Evolutionary conservation across 2,329 filamentous ascomycete genomes (phyloP).

Genomic region (Epichloe glyceriae): DNA sequence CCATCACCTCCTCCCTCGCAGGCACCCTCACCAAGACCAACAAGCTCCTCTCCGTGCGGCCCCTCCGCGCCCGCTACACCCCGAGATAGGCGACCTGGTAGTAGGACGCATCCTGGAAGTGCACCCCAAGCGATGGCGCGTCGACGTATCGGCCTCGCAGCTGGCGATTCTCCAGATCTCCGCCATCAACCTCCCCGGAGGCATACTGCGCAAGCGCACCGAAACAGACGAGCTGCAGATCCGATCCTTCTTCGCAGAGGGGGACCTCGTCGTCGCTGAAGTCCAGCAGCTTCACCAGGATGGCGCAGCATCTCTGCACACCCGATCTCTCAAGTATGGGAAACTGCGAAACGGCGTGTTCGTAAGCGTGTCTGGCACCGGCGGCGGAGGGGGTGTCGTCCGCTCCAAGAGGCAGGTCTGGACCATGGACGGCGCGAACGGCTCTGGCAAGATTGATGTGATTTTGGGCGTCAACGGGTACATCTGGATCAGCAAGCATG

Average conservation of each 20-base stretch:
- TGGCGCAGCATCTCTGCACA: slow-evolving; percentile 78
- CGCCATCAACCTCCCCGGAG: slow-evolving; percentile 88
- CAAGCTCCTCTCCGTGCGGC: slow-evolving; percentile 85
- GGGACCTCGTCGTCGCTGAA: slow-evolving; percentile 86
- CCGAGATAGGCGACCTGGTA: slow-evolving; percentile 91
- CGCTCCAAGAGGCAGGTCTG: slow-evolving; percentile 77
- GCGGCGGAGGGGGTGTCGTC: slow-evolving; percentile 78
- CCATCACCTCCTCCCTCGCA: slow-evolving; percentile 81
- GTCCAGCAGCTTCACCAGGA: slow-evolving; percentile 83
- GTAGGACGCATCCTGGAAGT: slow-evolving; percentile 90
- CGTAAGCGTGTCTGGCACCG: slow-evolving; percentile 65
- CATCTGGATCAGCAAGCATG: slow-evolving; percentile 85
- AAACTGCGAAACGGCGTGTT: slow-evolving; percentile 93
- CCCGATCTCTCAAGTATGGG: slow-evolving; percentile 80
- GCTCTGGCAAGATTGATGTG: slow-evolving; percentile 61
- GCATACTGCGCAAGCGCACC: slow-evolving; percentile 79
- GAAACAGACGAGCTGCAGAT: slow-evolving; percentile 97
- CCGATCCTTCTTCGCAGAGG: slow-evolving; percentile 91
- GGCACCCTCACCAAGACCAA: slow-evolving; percentile 89
- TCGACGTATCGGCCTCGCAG: slow-evolving; percentile 81
- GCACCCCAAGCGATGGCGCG: slow-evolving; percentile 85
- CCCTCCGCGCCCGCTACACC: slow-evolving; percentile 82
- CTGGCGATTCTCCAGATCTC: slow-evolving; percentile 75
- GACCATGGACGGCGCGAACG: slow-evolving; percentile 50
- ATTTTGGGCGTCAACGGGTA: slow-evolving; percentile 93